Base-by-base conservation (phyloP, 192 early-diverging fungal species). In the Umbelopsis ramanniana region DNA sequence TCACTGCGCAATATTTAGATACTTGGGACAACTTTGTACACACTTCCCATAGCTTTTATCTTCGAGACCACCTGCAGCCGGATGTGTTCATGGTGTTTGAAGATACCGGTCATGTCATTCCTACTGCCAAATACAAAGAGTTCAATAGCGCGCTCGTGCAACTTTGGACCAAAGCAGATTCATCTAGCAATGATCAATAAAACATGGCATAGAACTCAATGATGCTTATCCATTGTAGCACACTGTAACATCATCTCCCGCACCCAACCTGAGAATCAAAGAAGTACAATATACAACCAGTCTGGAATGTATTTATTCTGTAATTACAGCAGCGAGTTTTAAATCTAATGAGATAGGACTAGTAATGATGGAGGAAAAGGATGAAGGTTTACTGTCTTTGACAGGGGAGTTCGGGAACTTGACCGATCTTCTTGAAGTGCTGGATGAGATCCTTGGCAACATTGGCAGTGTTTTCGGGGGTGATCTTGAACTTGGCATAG, bases 401-500 rank as follows among this genome's bases (percentile, higher is more conserved):
- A 29, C 57, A 63, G 14, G 26, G 26, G 24, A 79, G 68, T 67
- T 79, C 66, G 47, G 83, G 81, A 52, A 88, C 76, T 17, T 73
- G 80, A 22, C 80, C 79, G 35, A 71, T 76, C 71, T 79, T 77
- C 82, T 92, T 88, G 84, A 92, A 97, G 82, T 91, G 89, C 26
- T 84, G 85, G 70, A 97, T 79, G 46, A 91, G 76, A 81, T 94
- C 91, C 76, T 89, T 83, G n/a, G 92, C 93, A 83, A 95, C 95
- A 10, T 77, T 76, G 10, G 90, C 87, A 72, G 93, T 78, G 46
- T 76, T 84, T 26, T 94, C 92, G 60, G 90, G 87, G 9, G 91
- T 91, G 40, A 97, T 82, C n/a, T 90, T 93, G 73, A 94, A 94
- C 74, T 92, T 85, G 81, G 96, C 86, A 82, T 93, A 97, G n/a